phyloP scores from a whole-genome alignment of 1,139 yeast species.

The Torulaspora pretoriensis region DNA sequence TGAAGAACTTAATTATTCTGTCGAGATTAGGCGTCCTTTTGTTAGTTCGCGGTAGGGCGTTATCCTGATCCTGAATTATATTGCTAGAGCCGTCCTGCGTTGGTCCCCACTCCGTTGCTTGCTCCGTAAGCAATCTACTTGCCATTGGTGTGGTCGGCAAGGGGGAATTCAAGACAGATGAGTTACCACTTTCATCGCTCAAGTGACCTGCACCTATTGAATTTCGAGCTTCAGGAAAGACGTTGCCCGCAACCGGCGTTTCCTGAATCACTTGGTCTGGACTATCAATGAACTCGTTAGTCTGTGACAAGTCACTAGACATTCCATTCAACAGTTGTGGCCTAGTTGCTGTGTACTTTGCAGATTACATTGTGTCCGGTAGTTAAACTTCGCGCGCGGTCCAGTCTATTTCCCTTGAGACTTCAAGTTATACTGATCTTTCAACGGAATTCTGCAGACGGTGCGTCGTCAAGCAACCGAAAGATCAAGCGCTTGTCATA shows the following conservation, averaged over 20 bases:
- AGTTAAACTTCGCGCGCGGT: no score
- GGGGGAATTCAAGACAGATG: neutral
- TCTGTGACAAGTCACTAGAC: conserved; percentile 3
- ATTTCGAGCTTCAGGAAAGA: neutral
- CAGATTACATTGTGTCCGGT: neutral
- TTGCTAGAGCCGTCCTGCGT: neutral
- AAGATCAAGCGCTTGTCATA: no score
- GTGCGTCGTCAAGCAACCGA: no score
- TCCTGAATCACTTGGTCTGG: conserved; percentile 15
- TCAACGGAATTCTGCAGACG: no score
- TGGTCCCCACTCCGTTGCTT: neutral
- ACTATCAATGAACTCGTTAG: conserved; percentile 2
- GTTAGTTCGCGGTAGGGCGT: conserved; percentile 9
- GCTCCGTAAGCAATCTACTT: neutral
- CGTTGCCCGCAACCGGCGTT: conserved; percentile 16
- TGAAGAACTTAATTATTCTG: conserved; percentile 27
- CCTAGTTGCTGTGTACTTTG: neutral
- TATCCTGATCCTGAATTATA: neutral
- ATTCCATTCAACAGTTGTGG: neutral
- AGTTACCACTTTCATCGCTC: neutral
- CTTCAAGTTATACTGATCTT: no score
- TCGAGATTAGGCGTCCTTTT: conserved; percentile 31
- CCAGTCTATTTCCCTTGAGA: no score
- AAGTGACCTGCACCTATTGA: neutral
- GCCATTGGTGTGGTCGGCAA: conserved; percentile 1